Percentiles rank a stretch among this genome's conserved stretches.
Conservation (phyloP, 176 grass and related monocot genomes). For the Oryza australiensis region DNA sequence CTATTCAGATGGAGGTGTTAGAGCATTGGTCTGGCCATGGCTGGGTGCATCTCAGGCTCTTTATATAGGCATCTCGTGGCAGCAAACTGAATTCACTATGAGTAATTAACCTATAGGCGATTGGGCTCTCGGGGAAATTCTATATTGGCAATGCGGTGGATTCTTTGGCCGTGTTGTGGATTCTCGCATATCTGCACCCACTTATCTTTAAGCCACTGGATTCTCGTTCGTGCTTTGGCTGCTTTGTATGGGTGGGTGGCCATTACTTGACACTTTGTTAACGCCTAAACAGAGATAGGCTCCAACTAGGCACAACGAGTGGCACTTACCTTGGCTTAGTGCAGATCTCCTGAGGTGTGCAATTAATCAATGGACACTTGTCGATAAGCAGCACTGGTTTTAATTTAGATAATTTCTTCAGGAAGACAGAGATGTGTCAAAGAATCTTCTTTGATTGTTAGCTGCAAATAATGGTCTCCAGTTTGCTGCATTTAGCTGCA, state of each 20-base stretch:
- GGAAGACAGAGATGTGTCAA: conserved; percentile 12
- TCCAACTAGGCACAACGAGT: conserved; percentile 3
- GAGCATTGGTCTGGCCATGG: conserved; percentile 30
- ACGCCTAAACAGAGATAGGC: conserved; percentile 1
- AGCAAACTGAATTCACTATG: conserved; percentile 22
- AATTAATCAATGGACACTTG: conserved; percentile 14
- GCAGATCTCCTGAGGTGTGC: conserved; percentile 24
- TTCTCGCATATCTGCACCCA: conserved; percentile 48
- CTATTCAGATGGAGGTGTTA: not conserved
- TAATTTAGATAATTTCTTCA: not conserved
- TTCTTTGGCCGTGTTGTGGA: conserved; percentile 34
- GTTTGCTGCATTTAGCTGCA: not conserved
- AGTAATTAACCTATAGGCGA: not conserved
- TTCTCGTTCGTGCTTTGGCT: conserved; percentile 36
- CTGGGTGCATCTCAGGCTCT: conserved; percentile 2
- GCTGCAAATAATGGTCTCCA: not conserved
- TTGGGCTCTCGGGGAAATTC: conserved; percentile 23
- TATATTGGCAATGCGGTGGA: conserved; percentile 20
- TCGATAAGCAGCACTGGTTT: not conserved
- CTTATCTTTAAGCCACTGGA: conserved; percentile 43
- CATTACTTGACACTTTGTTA: conserved; percentile 49
- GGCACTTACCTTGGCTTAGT: not conserved
- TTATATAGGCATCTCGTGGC: conserved; percentile 39
- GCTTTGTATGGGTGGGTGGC: conserved; percentile 44
- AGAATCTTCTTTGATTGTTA: not conserved